Evolutionary conservation across 176 grass and related monocot genomes (phyloP), one percentile per base, ranked within the genome.

Genomic region (Bolboschoenus planiculmis): DNA sequence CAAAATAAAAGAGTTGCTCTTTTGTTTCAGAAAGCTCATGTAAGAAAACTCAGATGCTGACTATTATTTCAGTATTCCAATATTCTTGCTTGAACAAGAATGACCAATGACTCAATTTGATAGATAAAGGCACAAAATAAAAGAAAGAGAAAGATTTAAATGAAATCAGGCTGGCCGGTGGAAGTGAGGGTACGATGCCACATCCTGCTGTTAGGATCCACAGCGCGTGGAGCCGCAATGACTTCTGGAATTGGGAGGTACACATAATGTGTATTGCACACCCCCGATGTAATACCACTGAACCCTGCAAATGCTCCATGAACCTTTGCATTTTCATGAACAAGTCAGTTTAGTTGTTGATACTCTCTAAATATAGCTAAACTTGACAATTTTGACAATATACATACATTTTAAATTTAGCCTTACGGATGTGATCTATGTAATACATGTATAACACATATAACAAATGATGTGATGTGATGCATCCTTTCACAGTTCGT

Each of bases 291-390:
- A 72, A 99, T 99, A 43, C 91, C 96, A 81, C 92, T 99, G 74
- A 95, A 99, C 33, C 96, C 92, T 4, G 96, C 92, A 91, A 99
- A 95, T 47, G 96, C 96, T 78, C 91, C 96, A 86, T 99, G 92
- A 33, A 99, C 96, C 92, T 95, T 77, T 64, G 84, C 9, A 87
- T 81, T 80, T 59, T 36, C 5, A 86, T 50, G 8, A 20, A 59
- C 31, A 80, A 14, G 60, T 63, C 46, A 77, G 46, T 77, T 31
- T 34, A 50, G 44, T 23, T 30, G 24, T 47, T 75, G 27, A 47
- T 14, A 0, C 14, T 50, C 26, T 53, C 7, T 34, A 27, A 51
- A 30, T 47, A 73, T 48, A 42, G 3, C 18, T 42, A 10, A 70
- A 10, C 20, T 42, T 42, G 35, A 42, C 65, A 74, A 48, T 74